phyloP scores from a whole-genome alignment of 192 early-diverging fungal species.

The Piromyces finnis region DNA sequence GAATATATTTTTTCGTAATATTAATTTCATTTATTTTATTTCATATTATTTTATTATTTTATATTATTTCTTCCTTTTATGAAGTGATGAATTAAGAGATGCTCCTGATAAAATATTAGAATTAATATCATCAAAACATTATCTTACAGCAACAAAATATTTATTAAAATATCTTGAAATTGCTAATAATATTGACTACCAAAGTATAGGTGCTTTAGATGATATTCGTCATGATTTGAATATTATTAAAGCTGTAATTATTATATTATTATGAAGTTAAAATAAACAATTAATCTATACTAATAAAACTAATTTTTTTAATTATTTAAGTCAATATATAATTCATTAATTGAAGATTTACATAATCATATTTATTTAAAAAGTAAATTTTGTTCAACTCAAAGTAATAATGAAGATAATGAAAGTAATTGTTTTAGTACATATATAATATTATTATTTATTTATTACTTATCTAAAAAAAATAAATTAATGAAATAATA shows the following conservation, averaged over 20 bases:
- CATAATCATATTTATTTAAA: constrained; percentile 38
- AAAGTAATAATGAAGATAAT: neutral
- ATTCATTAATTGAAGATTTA: constrained; percentile 31
- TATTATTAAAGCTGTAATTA: constrained; percentile 12
- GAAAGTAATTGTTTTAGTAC: too few relatives aligned
- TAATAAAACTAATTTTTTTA: too few relatives aligned
- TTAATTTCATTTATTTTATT: too few relatives aligned
- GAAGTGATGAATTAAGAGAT: constrained; percentile 26
- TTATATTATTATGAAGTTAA: too few relatives aligned
- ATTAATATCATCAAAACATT: constrained; percentile 23
- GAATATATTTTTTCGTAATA: too few relatives aligned
- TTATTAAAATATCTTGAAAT: constrained; percentile 12
- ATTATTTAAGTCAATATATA: constrained; percentile 21
- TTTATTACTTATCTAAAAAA: too few relatives aligned
- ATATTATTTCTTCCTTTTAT: too few relatives aligned
- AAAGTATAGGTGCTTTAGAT: constrained; percentile 30
- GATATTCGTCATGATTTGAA: constrained; percentile 13
- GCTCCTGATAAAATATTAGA: constrained; percentile 21
- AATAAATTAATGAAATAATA: too few relatives aligned
- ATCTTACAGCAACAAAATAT: constrained; percentile 20
- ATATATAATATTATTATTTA: too few relatives aligned
- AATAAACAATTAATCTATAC: too few relatives aligned
- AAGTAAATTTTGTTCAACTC: constrained; percentile 12
- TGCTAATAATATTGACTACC: constrained; percentile 16
- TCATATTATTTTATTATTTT: too few relatives aligned